Base-by-base conservation (phyloP, 352 stramenopile species). In the Pilasporangium apinafurcum region DNA sequence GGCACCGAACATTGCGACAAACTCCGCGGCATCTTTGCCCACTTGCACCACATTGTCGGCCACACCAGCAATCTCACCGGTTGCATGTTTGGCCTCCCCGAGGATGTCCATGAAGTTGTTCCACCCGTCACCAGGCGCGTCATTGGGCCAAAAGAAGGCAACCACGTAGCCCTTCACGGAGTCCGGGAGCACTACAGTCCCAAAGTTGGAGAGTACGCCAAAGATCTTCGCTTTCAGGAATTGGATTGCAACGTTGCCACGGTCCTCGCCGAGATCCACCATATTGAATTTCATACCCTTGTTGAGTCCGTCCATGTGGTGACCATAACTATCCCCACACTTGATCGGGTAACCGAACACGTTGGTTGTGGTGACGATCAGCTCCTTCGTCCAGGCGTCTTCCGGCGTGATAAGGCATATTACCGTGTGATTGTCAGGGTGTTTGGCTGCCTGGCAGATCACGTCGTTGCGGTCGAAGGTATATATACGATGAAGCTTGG, bases 41-140 rank as follows among this genome's bases (percentile, higher is more conserved):
- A 53, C 36, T 37, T 53, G 28, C 14, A 53, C 37, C 18, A 53
- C 44, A 20, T 44, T 44, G 22, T 20, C 36, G 17, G 44, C 18
- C 6, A 52, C 44, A 16, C 44, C 44, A 7, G 44, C 44, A 24
- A 52, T 14, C 25, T 44, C 37, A 27, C 22, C 33, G 5, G 36
- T 44, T 1, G 44, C 44, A 29, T 45, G 24, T 17, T 44, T 25
- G 16, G 16, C 27, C 22, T 52, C 35, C 44, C 36, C 36, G 21
- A 52, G 44, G 35, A 45, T 45, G 13, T 52, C 37, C 35, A 52
- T 31, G 28, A 52, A 52, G 26, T 45, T 26, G 34, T 52, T 52
- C 44, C 44, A 52, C 35, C 44, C 35, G 14, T 52, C 44, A 2
- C 44, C 44, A 5, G 44, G 44, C 9, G 44, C 44, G 26, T 52